Evolutionary conservation across 805 yeast genomes (phyloP).

Genomic region (Starmerella roubikii): DNA sequence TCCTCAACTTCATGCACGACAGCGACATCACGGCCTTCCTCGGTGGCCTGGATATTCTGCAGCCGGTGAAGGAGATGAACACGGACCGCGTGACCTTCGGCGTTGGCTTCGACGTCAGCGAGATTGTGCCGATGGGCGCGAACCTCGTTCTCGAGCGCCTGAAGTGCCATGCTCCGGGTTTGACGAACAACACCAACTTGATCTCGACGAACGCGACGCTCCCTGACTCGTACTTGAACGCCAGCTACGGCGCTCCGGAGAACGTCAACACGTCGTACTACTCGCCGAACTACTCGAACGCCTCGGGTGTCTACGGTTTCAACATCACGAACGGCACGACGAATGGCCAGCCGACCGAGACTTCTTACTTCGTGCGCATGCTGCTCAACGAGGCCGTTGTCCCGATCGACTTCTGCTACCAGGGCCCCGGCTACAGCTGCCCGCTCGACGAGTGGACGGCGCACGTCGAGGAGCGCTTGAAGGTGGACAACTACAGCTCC

Average conservation of each 20-base stretch:
- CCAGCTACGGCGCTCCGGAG: constrained; percentile 4
- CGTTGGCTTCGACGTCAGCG: constrained; percentile 34
- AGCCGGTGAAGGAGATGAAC: constrained; percentile 32
- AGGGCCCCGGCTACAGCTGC: constrained; percentile 44
- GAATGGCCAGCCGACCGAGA: constrained; percentile 1
- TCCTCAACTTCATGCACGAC: constrained; percentile 42
- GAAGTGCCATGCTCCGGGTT: constrained; percentile 26
- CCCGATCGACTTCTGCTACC: constrained; percentile 35
- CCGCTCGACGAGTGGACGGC: constrained; percentile 25
- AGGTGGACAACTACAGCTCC: constrained; percentile 7
- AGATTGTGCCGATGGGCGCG: constrained; percentile 47
- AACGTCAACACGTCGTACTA: constrained; percentile 21
- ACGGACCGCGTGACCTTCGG: constrained; percentile 34
- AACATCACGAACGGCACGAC: constrained; percentile 4
- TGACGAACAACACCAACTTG: constrained; percentile 12
- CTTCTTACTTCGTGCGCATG: constrained; percentile 33
- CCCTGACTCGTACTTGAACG: constrained; percentile 10
- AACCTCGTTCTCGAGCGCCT: constrained; percentile 39
- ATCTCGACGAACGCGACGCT: constrained; percentile 5
- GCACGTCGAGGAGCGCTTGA: constrained; percentile 3
- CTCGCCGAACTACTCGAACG: constrained; percentile 6
- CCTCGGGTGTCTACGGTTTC: constrained; percentile 5
- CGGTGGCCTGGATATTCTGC: constrained; percentile 36
- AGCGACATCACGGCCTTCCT: constrained; percentile 40
- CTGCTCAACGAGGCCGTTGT: constrained; percentile 42